Conservation (phyloP, 116 monocot genomes). For the Thalassia testudinum region DNA sequence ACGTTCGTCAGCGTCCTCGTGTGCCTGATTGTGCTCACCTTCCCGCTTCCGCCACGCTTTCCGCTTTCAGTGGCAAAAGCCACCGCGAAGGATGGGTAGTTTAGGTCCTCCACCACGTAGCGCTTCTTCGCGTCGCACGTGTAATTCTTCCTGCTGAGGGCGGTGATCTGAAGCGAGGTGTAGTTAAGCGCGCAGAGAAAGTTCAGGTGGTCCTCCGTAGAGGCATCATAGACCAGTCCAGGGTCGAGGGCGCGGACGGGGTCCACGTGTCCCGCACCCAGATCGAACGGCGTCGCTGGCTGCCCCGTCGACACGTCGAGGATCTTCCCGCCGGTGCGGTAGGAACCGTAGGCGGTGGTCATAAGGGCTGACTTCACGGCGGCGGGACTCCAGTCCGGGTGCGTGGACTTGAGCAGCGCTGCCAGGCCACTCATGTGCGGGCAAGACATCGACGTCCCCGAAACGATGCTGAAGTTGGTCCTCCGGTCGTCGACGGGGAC, state of each 20-base stretch:
- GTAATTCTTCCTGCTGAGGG: constrained; percentile 7
- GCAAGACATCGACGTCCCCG: constrained; percentile 30
- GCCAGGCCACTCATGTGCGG: constrained; percentile 27
- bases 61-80: not conserved
- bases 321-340: not conserved
- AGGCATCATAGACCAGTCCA: constrained; percentile 19
- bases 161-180: constrained; percentile 11
- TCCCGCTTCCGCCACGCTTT: not conserved
- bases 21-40: constrained; percentile 27
- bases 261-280: constrained; percentile 21
- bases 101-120: constrained; percentile 12
- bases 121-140: constrained; percentile 8
- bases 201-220: constrained; percentile 12
- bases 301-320: constrained; percentile 10
- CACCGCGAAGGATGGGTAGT: constrained; percentile 16
- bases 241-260: constrained; percentile 17
- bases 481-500: constrained; percentile 8
- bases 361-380: constrained; percentile 23
- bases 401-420: constrained; percentile 14
- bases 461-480: constrained; percentile 19
- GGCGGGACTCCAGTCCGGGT: constrained; percentile 19
- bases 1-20: constrained; percentile 59
- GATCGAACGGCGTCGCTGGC: constrained; percentile 9
- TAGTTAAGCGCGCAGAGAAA: constrained; percentile 18
- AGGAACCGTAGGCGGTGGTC: constrained; percentile 23